Conservation (phyloP, 75 land plant species). For the Selaginella moellendorffii region DNA sequence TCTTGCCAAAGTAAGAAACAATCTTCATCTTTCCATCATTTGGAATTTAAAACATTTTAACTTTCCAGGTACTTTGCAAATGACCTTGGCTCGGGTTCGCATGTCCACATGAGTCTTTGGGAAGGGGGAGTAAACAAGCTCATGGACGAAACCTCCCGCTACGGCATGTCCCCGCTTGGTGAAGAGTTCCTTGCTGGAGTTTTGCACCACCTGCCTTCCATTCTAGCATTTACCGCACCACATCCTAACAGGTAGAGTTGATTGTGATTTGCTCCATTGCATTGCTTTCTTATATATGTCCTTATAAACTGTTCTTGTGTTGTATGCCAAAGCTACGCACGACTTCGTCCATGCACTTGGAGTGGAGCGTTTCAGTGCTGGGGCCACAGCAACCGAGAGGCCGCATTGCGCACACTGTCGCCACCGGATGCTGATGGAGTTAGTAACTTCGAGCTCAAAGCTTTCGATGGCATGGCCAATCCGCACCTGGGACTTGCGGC, state of each 20-base stretch:
- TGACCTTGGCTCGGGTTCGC: slow-evolving; percentile 80
- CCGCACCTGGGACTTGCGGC: slow-evolving; percentile 88
- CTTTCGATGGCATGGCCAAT: slow-evolving; percentile 91
- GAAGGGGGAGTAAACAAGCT: slow-evolving; percentile 65
- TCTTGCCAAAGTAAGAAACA: slow-evolving; percentile 74
- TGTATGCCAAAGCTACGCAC: slow-evolving; percentile 53
- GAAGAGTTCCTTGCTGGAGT: slow-evolving; percentile 94
- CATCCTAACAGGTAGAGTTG: slow-evolving; percentile 68
- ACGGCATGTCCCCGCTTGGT: slow-evolving; percentile 67
- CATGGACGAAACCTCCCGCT: slow-evolving; percentile 35
- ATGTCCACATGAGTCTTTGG: slow-evolving; percentile 85
- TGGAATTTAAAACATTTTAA: not conserved
- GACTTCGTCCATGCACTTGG: slow-evolving; percentile 86
- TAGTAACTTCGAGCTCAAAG: slow-evolving; percentile 88
- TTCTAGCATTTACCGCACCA: slow-evolving; percentile 75
- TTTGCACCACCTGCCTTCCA: slow-evolving; percentile 70
- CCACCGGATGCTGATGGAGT: slow-evolving; percentile 72
- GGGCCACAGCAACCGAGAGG: slow-evolving; percentile 91
- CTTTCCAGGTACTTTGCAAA: slow-evolving; percentile 33
- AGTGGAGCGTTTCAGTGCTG: slow-evolving; percentile 91
- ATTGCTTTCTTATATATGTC: not conserved
- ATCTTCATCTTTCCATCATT: not conserved
- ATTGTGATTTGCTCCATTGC: not conserved
- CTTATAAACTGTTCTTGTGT: not conserved
- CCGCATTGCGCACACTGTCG: slow-evolving; percentile 77